A percentile compares a stretch with the other conserved stretches of the same genome.
Conservation (phyloP, 106 monocot genomes). For the Xerophyta viscosa region DNA sequence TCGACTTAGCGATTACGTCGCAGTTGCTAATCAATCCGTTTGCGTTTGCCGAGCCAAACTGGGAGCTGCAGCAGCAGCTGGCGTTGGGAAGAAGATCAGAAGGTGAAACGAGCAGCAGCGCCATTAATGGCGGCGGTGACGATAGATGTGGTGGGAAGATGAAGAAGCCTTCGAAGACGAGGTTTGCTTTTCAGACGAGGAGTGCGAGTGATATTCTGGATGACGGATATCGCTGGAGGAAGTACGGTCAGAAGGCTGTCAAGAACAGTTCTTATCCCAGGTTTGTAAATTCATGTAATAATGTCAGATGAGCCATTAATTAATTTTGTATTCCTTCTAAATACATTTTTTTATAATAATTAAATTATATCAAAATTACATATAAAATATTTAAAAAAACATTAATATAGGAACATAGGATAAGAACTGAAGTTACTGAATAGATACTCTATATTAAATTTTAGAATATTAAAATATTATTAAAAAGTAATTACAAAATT, state of each 20-base stretch:
- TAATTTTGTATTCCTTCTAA: too few species aligned
- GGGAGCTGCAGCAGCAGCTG: background rate
- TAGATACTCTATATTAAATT: too few species aligned
- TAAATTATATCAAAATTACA: too few species aligned
- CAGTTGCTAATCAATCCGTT: too few species aligned
- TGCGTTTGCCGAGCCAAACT: background rate
- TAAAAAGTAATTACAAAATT: too few species aligned
- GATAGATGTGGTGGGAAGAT: background rate
- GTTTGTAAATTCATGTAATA: constrained; percentile 3
- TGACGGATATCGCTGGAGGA: constrained; percentile 24
- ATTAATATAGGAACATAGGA: too few species aligned
- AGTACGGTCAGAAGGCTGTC: constrained; percentile 24
- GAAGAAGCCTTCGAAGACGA: constrained; percentile 4
- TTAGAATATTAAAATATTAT: too few species aligned
- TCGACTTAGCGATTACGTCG: too few species aligned
- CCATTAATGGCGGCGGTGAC: background rate
- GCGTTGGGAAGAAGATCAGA: background rate
- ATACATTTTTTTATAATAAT: too few species aligned
- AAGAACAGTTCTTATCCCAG: constrained; percentile 17
- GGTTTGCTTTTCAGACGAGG: constrained; percentile 19
- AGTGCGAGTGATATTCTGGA: constrained; percentile 11
- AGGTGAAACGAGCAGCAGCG: background rate
- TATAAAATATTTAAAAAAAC: too few species aligned
- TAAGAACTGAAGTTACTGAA: too few species aligned
- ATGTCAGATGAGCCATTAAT: too few species aligned